Base-by-base conservation (phyloP, 768 basidiomycete species). In the Phylloporus sp. region DNA sequence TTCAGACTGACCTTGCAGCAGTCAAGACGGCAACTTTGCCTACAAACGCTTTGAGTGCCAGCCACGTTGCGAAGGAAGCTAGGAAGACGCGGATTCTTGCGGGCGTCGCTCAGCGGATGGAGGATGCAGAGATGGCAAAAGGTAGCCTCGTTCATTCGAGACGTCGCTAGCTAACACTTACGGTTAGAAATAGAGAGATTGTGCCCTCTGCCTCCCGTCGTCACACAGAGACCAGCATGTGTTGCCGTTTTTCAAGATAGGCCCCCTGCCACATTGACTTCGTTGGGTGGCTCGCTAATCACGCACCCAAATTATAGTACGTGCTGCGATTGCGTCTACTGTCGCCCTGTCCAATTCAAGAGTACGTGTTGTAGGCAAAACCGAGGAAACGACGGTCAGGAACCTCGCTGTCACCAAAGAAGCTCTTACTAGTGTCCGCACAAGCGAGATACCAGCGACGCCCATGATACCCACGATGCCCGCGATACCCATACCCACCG, bases 1-100 rank as follows among this genome's bases (percentile, higher is more conserved):
- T 56, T 22, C 45, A 24, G 21, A 31, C 37, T 10, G 53, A 55
- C 14, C 44, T 63, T 18, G 18, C 29, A 6, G 18, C 29, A 10
- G 15, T 52, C 38, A 56, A 49, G 59, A 23, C 21, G 23, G 13
- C 23, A 14, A 34, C 23, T 4, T 7, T 37, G 15, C 46, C 56
- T 20, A 14, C 7, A 17, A 29, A 51, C 4, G 49, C 13, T 8
- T 1, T 11, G 15, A 18, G 40, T 29, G n/a, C 34, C 22, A 10
- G 31, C 11, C 53, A 48, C 17, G 42, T 14, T 13, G 27, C 52
- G 15, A 52, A 48, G 42, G 55, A 54, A 10, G 32, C 32, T 4
- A 24, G 34, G 17, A 45, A 11, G 17, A 23, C n/a, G 13, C 26
- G 20, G 14, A 42, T 49, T 20, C 38, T 39, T 9, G 17, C 48